phyloP scores from a whole-genome alignment of 2,329 filamentous ascomycete genomes.

The Alternaria ventricosa region DNA sequence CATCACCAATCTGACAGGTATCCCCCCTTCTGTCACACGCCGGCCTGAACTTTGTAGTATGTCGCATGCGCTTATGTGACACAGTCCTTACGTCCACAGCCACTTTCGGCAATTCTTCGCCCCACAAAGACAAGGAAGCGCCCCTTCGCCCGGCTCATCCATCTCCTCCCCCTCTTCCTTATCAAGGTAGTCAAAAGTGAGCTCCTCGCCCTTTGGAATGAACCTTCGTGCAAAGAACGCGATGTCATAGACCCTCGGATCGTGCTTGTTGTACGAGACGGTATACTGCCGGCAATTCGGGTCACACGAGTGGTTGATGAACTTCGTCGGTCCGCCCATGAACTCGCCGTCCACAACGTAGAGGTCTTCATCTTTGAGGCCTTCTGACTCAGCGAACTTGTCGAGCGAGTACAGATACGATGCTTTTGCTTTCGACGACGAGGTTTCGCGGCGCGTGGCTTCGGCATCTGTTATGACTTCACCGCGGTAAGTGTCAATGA shows the following conservation, averaged over 20 bases:
- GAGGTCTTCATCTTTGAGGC: slow-evolving; percentile 51
- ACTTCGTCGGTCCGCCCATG: slow-evolving; percentile 77
- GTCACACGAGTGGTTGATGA: slow-evolving; percentile 83
- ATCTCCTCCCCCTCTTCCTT: slow-evolving; percentile 62
- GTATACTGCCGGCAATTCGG: slow-evolving; percentile 82
- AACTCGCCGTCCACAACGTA: slow-evolving; percentile 71
- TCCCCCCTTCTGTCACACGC: neutral
- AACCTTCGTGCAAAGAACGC: slow-evolving; percentile 75
- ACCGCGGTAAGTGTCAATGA: slow-evolving; percentile 80
- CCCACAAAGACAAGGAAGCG: slow-evolving; percentile 62
- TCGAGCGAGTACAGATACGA: slow-evolving; percentile 83
- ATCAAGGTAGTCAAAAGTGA: slow-evolving; percentile 82
- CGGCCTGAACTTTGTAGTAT: neutral
- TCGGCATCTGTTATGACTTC: slow-evolving; percentile 61
- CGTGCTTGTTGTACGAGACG: slow-evolving; percentile 76
- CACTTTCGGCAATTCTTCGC: slow-evolving; percentile 71
- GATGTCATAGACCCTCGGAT: slow-evolving; percentile 76
- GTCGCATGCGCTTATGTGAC: neutral
- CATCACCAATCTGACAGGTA: neutral
- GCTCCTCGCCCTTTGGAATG: slow-evolving; percentile 69
- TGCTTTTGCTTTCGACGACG: slow-evolving; percentile 68
- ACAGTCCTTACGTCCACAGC: slow-evolving; percentile 61
- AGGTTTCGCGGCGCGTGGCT: slow-evolving; percentile 68
- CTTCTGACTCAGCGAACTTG: slow-evolving; percentile 73
- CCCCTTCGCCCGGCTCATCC: slow-evolving; percentile 57